A percentile compares a stretch with the other conserved stretches of the same genome.
These are phyloP conservation scores for Erodium texanum DNA, from an alignment of 441 rosid species.

Conservation along the genomic window DNA sequence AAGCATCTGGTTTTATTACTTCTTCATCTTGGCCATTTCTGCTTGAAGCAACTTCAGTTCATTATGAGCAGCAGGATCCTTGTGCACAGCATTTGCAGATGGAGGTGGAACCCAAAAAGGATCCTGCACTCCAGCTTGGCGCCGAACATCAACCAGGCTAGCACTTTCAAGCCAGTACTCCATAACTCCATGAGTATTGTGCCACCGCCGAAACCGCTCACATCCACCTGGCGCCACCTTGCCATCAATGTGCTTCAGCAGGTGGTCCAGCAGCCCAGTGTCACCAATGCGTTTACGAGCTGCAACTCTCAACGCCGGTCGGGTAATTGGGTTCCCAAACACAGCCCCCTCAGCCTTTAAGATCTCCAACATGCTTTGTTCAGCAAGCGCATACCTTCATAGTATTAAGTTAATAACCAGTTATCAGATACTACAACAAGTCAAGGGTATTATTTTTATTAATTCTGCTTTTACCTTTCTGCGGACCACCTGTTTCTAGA, in stretches of 20 bases:
- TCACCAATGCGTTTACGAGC: conserved; percentile 73
- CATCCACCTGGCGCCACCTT: conserved; percentile 73
- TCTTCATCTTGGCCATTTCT: conserved; percentile 63
- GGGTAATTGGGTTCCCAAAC: conserved; percentile 51
- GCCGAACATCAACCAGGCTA: conserved; percentile 47
- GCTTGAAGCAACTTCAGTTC: conserved; percentile 45
- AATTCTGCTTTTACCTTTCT: conserved; percentile 39
- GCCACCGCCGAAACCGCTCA: conserved; percentile 76
- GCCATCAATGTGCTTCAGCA: conserved; percentile 76
- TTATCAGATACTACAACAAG: neutral
- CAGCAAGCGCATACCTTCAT: conserved; percentile 60
- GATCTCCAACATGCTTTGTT: conserved; percentile 46
- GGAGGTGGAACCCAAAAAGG: conserved; percentile 50
- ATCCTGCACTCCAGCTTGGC: conserved; percentile 52
- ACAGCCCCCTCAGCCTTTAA: conserved; percentile 68
- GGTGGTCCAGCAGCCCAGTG: conserved; percentile 89
- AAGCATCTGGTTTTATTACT: conserved; percentile 30
- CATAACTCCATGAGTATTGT: conserved; percentile 68
- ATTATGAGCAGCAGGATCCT: conserved; percentile 33
- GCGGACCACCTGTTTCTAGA: conserved; percentile 49
- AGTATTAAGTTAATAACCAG: conserved; percentile 11
- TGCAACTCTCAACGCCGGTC: conserved; percentile 44
- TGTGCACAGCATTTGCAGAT: conserved; percentile 45
- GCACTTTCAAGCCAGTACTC: conserved; percentile 87
- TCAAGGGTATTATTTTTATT: neutral